Evolutionary conservation across 2,329 filamentous ascomycete species (phyloP).

Genomic region (Mycogone perniciosa): DNA sequence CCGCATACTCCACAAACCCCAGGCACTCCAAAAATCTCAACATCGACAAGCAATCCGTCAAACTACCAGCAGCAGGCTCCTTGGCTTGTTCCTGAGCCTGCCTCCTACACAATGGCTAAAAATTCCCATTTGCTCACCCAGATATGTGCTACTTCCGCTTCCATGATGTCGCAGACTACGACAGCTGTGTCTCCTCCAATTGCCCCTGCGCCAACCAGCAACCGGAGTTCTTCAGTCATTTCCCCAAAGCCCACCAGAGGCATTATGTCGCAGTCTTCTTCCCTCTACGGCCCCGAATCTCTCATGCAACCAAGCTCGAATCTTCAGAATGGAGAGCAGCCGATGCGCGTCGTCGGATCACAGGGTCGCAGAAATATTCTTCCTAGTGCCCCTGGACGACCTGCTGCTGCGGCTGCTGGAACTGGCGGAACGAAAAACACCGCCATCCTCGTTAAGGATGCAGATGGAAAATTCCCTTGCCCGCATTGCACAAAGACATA

Average conservation of each 20-base stretch:
- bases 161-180: constrained; percentile 62
- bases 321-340: constrained; percentile 54
- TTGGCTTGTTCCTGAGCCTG: constrained; percentile 41
- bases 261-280: constrained; percentile 52
- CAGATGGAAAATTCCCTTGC: constrained; percentile 96
- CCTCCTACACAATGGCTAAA: constrained; percentile 49
- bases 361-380: constrained; percentile 88
- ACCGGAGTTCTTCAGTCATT: constrained; percentile 53
- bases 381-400: constrained; percentile 81
- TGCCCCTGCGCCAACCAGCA: constrained; percentile 60
- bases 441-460: constrained; percentile 87
- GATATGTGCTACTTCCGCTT: constrained; percentile 48
- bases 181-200: constrained; percentile 65
- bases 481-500: constrained; percentile 98
- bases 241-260: constrained; percentile 67
- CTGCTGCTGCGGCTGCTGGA: constrained; percentile 66
- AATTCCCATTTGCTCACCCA: constrained; percentile 50
- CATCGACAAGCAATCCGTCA: constrained; percentile 43
- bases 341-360: constrained; percentile 89
- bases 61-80: constrained; percentile 48
- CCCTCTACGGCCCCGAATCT: constrained; percentile 52
- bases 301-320: constrained; percentile 53
- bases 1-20: constrained; percentile 57
- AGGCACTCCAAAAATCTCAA: constrained; percentile 57
- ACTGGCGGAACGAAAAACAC: constrained; percentile 67